phyloP scores from a whole-genome alignment of 2,329 filamentous ascomycete species.

The Alternaria sp. region DNA sequence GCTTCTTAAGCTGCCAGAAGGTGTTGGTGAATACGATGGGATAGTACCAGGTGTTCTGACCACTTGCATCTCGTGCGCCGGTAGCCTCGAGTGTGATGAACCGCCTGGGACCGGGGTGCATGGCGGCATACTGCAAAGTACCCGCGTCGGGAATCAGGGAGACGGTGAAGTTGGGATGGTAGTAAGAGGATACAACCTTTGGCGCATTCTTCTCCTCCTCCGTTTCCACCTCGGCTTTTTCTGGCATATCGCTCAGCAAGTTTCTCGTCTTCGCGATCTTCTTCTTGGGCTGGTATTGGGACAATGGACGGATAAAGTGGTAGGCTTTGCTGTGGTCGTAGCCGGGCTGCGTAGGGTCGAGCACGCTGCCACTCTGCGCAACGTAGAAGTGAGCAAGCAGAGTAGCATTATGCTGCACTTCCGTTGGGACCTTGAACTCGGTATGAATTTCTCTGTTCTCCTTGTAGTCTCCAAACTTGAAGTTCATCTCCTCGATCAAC shows the following conservation, averaged over 20 bases:
- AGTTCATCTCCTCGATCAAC: constrained; percentile 80
- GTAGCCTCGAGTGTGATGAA: constrained; percentile 81
- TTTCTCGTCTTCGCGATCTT: constrained; percentile 88
- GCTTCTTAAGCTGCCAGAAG: constrained; percentile 92
- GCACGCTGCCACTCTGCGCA: constrained; percentile 72
- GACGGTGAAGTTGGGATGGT: constrained; percentile 92
- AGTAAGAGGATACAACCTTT: constrained; percentile 82
- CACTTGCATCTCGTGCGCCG: constrained; percentile 80
- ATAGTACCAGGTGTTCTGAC: constrained; percentile 91
- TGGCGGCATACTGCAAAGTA: constrained; percentile 67
- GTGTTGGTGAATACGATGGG: constrained; percentile 92
- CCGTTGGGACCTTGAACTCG: constrained; percentile 75
- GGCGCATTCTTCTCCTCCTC: constrained; percentile 61
- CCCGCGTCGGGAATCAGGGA: constrained; percentile 84
- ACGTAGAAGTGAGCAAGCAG: constrained; percentile 95
- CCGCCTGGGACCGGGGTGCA: constrained; percentile 77
- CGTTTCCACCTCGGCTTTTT: constrained; percentile 57
- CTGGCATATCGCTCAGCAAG: constrained; percentile 65
- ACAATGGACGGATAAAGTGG: constrained; percentile 83
- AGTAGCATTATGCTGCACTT: constrained; percentile 89
- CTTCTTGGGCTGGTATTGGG: constrained; percentile 90
- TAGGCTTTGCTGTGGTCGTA: constrained; percentile 81
- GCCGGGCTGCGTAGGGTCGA: constrained; percentile 75
- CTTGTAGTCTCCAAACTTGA: constrained; percentile 77
- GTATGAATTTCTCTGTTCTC: constrained; percentile 80